Evolutionary conservation across 768 basidiomycete genomes (phyloP), one percentile per base, ranked within the genome.

Genomic region (Russula ochroleuca): DNA sequence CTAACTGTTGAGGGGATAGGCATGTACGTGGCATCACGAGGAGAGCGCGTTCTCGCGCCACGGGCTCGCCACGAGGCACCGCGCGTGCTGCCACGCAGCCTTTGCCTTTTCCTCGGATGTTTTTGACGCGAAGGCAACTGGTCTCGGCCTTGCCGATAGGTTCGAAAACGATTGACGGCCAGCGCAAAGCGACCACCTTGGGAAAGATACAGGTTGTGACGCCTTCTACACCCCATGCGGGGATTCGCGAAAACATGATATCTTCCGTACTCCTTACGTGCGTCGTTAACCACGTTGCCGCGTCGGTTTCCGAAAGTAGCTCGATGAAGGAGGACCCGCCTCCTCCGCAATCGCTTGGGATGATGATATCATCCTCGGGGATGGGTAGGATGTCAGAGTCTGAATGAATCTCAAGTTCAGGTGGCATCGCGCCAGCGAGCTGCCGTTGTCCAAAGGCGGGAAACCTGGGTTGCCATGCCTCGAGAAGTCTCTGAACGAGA

Each of bases 21-120:
- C 41, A 61, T 48, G 62, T 57, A 4, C 17, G 51, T 47, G 51
- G 54, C 61, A 59, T 41, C 7, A 79, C 61, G 37, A 78, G 64
- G 37, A 78, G 68, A 0, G 77, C 76, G 3, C 77, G 73, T 55
- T 80, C 78, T n/a, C 63, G 66, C 5, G 76, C 65, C 53, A 79
- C 73, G 19, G 74, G 62, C 13, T 78, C 75, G 53, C 73, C 75
- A 5, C 57, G 41, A 13, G 68, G 63, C 54, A 78, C 68, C 11
- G 69, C 59, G 23, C 64, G 64, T 2, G 69, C 72, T 13, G 75
- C 74, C 65, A 76, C 72, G 28, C 75, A 67, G 7, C 76, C 77
- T 13, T 63, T 37, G 0, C 77, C 78, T 43, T 69, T 69, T 37
- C 48, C 50, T 13, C 54, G 56, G 35, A 59, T 17, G 35, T 61